Conservation (phyloP, 2,329 filamentous ascomycete species). For the Diaporthe citriasiana region DNA sequence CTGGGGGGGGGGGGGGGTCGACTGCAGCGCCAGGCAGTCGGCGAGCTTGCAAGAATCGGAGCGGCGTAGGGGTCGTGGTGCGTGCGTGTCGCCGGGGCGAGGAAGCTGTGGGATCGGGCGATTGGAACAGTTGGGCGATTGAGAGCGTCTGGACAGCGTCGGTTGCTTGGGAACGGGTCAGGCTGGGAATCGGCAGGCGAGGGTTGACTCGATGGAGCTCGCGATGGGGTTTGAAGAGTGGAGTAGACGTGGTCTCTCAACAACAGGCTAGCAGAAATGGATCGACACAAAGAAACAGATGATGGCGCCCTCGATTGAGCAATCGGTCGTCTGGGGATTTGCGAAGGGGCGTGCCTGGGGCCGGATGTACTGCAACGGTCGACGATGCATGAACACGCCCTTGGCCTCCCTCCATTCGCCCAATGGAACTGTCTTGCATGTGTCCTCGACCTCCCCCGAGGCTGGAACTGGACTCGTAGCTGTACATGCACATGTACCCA, state of each 20-base stretch:
- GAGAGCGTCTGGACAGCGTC: constrained; percentile 28
- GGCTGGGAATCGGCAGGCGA: constrained; percentile 25
- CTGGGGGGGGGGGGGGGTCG: constrained; percentile 3
- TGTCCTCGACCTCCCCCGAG: constrained; percentile 27
- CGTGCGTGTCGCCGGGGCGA: not conserved
- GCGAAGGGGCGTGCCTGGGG: constrained; percentile 14
- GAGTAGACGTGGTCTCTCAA: constrained; percentile 33
- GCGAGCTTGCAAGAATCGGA: not conserved
- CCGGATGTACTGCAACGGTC: constrained; percentile 25
- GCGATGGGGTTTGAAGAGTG: constrained; percentile 38
- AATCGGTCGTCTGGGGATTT: constrained; percentile 24
- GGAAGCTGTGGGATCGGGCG: constrained; percentile 14
- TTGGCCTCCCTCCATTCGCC: constrained; percentile 23
- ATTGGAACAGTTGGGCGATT: constrained; percentile 14
- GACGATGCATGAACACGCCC: constrained; percentile 36
- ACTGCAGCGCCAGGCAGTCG: constrained; percentile 23
- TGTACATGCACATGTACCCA: constrained; percentile 19
- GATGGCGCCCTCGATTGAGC: constrained; percentile 29
- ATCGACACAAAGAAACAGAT: constrained; percentile 34
- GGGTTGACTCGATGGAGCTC: constrained; percentile 36
- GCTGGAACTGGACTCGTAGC: not conserved
- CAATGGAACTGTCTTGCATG: constrained; percentile 32
- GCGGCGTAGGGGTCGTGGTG: constrained; percentile 1
- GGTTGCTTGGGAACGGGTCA: constrained; percentile 34
- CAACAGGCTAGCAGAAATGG: constrained; percentile 28